Evolutionary conservation across 1,284 basidiomycete species (phyloP), one percentile per base, ranked within the genome.

Genomic region (Neolentinus lepideus): DNA sequence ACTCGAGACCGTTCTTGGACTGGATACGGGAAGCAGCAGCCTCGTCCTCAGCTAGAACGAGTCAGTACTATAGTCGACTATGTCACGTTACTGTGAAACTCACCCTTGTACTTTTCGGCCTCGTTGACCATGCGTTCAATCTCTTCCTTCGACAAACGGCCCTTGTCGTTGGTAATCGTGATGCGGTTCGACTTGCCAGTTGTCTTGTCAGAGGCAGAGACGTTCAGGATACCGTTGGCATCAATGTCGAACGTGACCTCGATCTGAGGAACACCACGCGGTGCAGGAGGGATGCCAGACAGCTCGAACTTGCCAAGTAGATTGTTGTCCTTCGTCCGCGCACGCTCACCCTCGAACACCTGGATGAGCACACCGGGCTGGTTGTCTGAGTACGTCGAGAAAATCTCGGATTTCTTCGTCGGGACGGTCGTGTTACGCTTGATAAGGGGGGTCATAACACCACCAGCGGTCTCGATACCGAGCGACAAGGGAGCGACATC

Each of bases 191-290:
- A 92, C 76, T 98, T 98, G 67, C 97, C 96, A 62, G 96, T 97
- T 29, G 94, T 95, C 85, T 98, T 98, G 79, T 98, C 96, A 57
- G 90, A 80, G 36, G 96, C 95, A 51, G 91, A 93, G 66, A 98
- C 96, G 75, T 97, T 98, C 66, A 98, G 74, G 73, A 98, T 97
- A 80, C 92, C 93, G 78, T 98, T 98, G 71, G 96, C 95, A 69
- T 98, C 96, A 61, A 99, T 94, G 67, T 99, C 96, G 78, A 99
- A 99, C 59, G 94, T 96, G 72, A 98, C 94, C 76, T 97, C 95
- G 67, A 98, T 84, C 72, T 98, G 95, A 67, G 96, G 94, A 65
- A 98, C 94, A 82, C 96, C 96, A 79, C 96, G 94, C 61, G 96
- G 96, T 51, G 95, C 94, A 38, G 96, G 96, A 35, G 96, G 96